Evolutionary conservation across 805 yeast species (phyloP), one percentile per base, ranked within the genome.

Genomic region (Maudiozyma serrabonitensis): DNA sequence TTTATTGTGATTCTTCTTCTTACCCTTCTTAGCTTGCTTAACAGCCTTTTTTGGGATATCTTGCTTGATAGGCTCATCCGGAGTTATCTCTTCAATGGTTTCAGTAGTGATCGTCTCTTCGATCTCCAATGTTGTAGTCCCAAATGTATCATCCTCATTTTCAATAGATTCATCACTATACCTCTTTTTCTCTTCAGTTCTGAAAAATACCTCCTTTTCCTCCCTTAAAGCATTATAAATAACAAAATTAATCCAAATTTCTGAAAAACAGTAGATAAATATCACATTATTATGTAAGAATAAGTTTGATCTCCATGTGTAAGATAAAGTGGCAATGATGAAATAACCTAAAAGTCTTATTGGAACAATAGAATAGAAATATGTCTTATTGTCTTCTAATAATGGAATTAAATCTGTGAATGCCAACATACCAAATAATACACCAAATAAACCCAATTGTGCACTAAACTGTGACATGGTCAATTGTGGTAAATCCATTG

Each of bases 221-320:
- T 84, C 89, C 57, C 80, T 75, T 51, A 84, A 68, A 41, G 82
- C 73, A 59, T 75, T 77, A 63, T 73, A 83, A 34, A 82, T 72
- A 54, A 84, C 67, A 50, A 82, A 79, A 57, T 81, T 79, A 58
- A 80, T 70, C 88, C 90, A 84, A 32, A 83, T 74, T 62, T 84
- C 93, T 53, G 77, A 58, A 53, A 84, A 82, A 31, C 79, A 63
- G 59, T 75, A 82, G 5, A 75, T 68, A 54, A 84, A 82, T 3
- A 82, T 76, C 43, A 79, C 67, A 58, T 79, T 81, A 65, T 83
- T 83, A 59, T 83, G 79, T n/a, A 83, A 50, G 23, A 67, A 62
- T 16, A 59, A 52, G 19, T 73, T 70, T 42, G 68, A 62, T n/a
- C 67, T 66, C 49, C 74, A 73, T 41, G 75, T 47, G 57, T 79